These are phyloP conservation scores for Babjeviella inositovora DNA, from an alignment of 805 yeast genomes.

Conservation along the genomic window DNA sequence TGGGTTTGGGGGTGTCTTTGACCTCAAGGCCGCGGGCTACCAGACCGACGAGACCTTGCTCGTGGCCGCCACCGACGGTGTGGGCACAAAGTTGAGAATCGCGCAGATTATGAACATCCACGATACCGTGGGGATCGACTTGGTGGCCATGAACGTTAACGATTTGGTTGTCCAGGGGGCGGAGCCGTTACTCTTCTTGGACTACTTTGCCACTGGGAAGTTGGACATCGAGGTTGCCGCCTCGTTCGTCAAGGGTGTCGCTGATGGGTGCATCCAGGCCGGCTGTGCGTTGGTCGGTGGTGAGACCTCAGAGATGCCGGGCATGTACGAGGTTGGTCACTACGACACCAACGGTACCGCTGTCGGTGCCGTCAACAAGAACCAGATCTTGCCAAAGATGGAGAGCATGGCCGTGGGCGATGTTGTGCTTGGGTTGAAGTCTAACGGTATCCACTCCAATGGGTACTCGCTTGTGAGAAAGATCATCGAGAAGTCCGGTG, in stretches of 20 bases:
- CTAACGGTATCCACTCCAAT: conserved; percentile 92
- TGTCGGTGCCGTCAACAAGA: conserved; percentile 84
- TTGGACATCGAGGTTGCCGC: conserved; percentile 75
- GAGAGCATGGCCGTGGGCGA: conserved; percentile 64
- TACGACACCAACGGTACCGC: conserved; percentile 98
- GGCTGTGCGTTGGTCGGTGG: conserved; percentile 99
- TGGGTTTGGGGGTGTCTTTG: conserved; percentile 97
- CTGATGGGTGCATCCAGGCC: conserved; percentile 86
- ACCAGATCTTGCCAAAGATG: conserved; percentile 56
- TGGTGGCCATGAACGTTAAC: conserved; percentile 98
- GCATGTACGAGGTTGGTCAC: conserved; percentile 90
- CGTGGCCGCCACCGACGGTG: conserved; percentile 98
- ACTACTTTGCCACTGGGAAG: conserved; percentile 92
- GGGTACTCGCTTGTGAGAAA: conserved; percentile 92
- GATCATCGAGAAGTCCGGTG: conserved; percentile 67
- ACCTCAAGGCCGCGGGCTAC: conserved; percentile 78
- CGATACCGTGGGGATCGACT: conserved; percentile 95
- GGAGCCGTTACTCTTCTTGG: conserved; percentile 88
- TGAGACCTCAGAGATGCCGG: conserved; percentile 99
- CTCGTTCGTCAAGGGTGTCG: conserved; percentile 87
- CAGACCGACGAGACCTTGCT: conserved; percentile 57
- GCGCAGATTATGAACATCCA: conserved; percentile 85
- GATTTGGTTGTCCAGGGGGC: conserved; percentile 98
- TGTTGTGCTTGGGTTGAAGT: conserved; percentile 70
- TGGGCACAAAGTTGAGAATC: conserved; percentile 90